Conservation (phyloP, 352 stramenopile genomes). For the Phytophthora foliorum region DNA sequence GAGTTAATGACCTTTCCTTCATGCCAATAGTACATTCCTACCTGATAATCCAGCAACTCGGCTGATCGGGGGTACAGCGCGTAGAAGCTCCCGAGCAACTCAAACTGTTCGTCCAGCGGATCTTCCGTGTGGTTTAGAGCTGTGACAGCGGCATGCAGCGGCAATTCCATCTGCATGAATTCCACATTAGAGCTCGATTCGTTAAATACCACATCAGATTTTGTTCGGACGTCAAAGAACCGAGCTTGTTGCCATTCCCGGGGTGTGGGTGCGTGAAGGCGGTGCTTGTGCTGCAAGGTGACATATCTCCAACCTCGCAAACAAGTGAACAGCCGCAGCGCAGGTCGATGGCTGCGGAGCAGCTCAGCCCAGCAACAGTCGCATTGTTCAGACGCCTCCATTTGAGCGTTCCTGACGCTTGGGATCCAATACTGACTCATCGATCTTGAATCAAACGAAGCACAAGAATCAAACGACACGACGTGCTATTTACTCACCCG, state of each 20-base stretch:
- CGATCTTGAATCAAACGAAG: too few relatives aligned
- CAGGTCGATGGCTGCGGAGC: conserved; percentile 24
- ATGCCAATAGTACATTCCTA: conserved; percentile 4
- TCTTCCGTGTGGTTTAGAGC: conserved; percentile 27
- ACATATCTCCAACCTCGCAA: conserved; percentile 55
- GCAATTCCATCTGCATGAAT: conserved; percentile 45
- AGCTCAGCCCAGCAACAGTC: conserved; percentile 50
- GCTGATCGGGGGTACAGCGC: conserved; percentile 30
- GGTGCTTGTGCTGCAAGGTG: conserved; percentile 52
- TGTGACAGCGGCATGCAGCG: conserved; percentile 51
- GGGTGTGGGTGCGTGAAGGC: conserved; percentile 29
- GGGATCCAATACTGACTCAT: too few relatives aligned
- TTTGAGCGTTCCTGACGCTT: conserved; percentile 21
- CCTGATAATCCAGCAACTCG: conserved; percentile 41
- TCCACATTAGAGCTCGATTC: not conserved
- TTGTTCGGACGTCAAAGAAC: conserved; percentile 61
- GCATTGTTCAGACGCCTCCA: conserved; percentile 8
- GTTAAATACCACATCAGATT: not conserved
- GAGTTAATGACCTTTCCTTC: not conserved
- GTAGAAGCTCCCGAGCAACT: conserved; percentile 44
- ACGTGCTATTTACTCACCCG: not conserved
- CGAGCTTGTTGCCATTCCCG: conserved; percentile 48
- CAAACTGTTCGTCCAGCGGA: conserved; percentile 34
- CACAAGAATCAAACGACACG: too few relatives aligned
- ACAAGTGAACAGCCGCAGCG: conserved; percentile 51